Base-by-base conservation (phyloP, 495 filamentous ascomycete genomes). In the Hypoxylon lienhwacheense region DNA sequence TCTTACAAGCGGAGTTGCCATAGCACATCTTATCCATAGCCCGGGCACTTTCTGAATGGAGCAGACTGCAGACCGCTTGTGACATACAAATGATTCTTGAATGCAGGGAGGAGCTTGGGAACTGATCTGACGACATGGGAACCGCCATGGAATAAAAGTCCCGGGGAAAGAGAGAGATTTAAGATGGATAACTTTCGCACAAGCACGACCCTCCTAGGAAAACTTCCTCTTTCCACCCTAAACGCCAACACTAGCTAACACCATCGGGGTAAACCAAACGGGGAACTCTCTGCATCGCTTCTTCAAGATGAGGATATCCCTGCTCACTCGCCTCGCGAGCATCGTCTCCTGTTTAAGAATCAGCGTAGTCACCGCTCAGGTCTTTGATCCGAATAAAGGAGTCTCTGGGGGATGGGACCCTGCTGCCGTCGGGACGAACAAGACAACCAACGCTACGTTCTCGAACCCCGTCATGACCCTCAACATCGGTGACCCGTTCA, bases 381-480 rank as follows among this genome's bases (percentile, higher is more conserved):
- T 55, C 35, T 67, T 62, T 31, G 65, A 65, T 8, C 64, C 47
- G 24, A 65, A 67, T 10, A 57, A 57, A 15, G 61, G 61, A 7
- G 48, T 53, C 16, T 41, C 57, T 11, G 5, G 15, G 19, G 52
- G 47, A 43, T 67, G 64, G 64, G 64, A 65, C 14, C 52, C 58
- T 3, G 53, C 57, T 1, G 32, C 14, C 3, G 61, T 67, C 12
- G 65, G 65, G 0, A 67, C 65, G 22, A 62, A 67, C 46, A 67
- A 67, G 44, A 65, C 65, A 7, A 67, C 66, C 16, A 67, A 65
- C 47, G 58, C 42, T 10, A 70, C 67, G 2, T 70, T 60, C 36
- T 68, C 66, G 7, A 70, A 70, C 29, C 67, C 67, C 0, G 66
- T 70, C 20, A 65, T 64, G 66, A 70, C 59, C 3, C 26, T 63